phyloP scores from a whole-genome alignment of 768 basidiomycete species.

The Sistotremastrum suecicum region DNA sequence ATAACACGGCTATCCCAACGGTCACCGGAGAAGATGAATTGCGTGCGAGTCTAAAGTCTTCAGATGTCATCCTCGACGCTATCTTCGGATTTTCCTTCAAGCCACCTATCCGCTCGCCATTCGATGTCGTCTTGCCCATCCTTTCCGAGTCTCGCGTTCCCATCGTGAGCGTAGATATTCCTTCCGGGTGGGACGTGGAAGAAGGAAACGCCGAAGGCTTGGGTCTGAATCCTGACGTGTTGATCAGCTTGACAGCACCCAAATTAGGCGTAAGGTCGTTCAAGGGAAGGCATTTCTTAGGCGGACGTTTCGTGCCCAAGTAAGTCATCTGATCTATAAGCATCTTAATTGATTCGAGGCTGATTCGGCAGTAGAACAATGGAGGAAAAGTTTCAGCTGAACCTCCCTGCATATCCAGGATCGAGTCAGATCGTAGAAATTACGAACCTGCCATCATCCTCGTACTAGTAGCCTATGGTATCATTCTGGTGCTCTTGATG shows the following conservation, averaged over 20 bases:
- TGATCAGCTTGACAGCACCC: slow-evolving; percentile 88
- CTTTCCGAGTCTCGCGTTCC: slow-evolving; percentile 54
- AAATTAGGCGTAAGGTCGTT: slow-evolving; percentile 76
- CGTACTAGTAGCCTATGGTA: background rate
- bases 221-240: slow-evolving; percentile 59
- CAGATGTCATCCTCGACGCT: slow-evolving; percentile 84
- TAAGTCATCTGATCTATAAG: slow-evolving; percentile 23
- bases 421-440: slow-evolving; percentile 79
- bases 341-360: background rate
- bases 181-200: slow-evolving; percentile 94
- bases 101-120: slow-evolving; percentile 79
- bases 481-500: too few relatives aligned
- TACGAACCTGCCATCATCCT: background rate
- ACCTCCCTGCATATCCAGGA: slow-evolving; percentile 72
- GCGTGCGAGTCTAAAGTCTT: slow-evolving; percentile 33
- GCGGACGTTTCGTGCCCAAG: slow-evolving; percentile 88
- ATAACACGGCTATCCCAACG: slow-evolving; percentile 75
- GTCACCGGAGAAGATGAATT: slow-evolving; percentile 35
- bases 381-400: slow-evolving; percentile 60
- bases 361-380: slow-evolving; percentile 32
- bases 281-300: slow-evolving; percentile 78
- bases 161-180: slow-evolving; percentile 91
- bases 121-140: slow-evolving; percentile 59
- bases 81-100: slow-evolving; percentile 98
- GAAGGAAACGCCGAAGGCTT: slow-evolving; percentile 42